Evolutionary conservation across 305 asterid species (phyloP).

Genomic region (Fraxinus platypoda): DNA sequence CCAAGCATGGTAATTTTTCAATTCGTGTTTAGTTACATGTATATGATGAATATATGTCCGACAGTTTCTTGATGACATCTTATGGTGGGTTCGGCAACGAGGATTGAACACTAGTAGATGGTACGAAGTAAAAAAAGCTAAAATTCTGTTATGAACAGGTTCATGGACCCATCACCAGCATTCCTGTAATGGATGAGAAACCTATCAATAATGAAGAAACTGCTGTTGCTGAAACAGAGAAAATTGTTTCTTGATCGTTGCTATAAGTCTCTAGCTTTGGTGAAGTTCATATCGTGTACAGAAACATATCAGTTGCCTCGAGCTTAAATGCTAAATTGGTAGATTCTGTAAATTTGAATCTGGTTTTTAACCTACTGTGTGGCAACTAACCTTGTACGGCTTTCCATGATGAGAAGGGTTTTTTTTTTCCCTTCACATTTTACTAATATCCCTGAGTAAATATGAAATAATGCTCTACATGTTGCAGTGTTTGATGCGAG

Average conservation of each 20-base stretch:
- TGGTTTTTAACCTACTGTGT: neutral
- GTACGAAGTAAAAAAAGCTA: neutral
- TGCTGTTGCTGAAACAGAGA: conserved; percentile 17
- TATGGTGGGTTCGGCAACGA: neutral
- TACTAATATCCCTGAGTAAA: neutral
- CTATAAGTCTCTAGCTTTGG: neutral
- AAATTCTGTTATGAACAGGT: conserved; percentile 38
- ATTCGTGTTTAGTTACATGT: neutral
- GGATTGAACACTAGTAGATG: neutral
- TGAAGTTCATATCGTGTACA: conserved; percentile 15
- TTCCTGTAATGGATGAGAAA: conserved; percentile 35
- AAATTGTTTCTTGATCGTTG: conserved; percentile 16
- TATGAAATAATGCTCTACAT: neutral
- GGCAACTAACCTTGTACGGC: neutral
- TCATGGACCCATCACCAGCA: conserved; percentile 33
- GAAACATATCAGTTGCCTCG: conserved; percentile 12
- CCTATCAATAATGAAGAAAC: conserved; percentile 31
- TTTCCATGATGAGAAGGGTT: neutral
- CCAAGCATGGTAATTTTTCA: conserved; percentile 38
- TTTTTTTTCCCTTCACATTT: neutral
- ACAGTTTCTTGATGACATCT: conserved; percentile 16
- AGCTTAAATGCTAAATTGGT: neutral
- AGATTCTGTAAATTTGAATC: neutral
- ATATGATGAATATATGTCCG: conserved; percentile 3
- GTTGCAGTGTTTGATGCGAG: neutral